Evolutionary conservation across 768 basidiomycete genomes (phyloP).

Genomic region (Russula foetens): DNA sequence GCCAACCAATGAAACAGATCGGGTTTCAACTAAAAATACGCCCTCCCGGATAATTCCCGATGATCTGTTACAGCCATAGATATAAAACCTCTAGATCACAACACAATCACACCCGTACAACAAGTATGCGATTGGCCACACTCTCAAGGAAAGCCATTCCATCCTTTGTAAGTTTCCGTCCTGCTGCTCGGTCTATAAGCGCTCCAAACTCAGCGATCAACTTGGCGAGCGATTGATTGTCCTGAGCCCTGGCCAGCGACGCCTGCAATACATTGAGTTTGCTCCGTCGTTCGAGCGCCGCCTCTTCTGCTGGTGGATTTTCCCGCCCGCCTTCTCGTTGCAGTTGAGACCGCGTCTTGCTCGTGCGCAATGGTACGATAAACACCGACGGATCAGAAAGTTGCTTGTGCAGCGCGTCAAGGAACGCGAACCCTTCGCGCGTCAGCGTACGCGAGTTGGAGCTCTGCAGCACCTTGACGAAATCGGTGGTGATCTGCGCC

Average conservation of each 20-base stretch:
- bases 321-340: slow-evolving; percentile 28
- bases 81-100: not conserved
- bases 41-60: too few species aligned
- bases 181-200: slow-evolving; percentile 58
- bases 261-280: slow-evolving; percentile 48
- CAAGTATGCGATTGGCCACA: slow-evolving; percentile 44
- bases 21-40: too few species aligned
- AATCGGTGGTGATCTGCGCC: slow-evolving; percentile 47
- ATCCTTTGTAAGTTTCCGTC: slow-evolving; percentile 71
- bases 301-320: slow-evolving; percentile 24
- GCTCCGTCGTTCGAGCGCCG: slow-evolving; percentile 35
- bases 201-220: slow-evolving; percentile 66
- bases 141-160: slow-evolving; percentile 63
- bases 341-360: slow-evolving; percentile 24
- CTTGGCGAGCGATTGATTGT: slow-evolving; percentile 49
- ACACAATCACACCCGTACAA: slow-evolving; percentile 23
- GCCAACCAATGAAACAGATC: too few species aligned
- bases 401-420: slow-evolving; percentile 64
- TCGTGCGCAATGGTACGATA: slow-evolving; percentile 44
- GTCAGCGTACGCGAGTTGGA: slow-evolving; percentile 60
- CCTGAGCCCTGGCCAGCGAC: slow-evolving; percentile 43
- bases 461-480: slow-evolving; percentile 52
- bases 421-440: slow-evolving; percentile 61
- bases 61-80: too few species aligned
- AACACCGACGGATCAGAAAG: slow-evolving; percentile 60